These are phyloP conservation scores for Biscogniauxia sp. DNA, from an alignment of 2,329 filamentous ascomycete species.

Conservation along the genomic window DNA sequence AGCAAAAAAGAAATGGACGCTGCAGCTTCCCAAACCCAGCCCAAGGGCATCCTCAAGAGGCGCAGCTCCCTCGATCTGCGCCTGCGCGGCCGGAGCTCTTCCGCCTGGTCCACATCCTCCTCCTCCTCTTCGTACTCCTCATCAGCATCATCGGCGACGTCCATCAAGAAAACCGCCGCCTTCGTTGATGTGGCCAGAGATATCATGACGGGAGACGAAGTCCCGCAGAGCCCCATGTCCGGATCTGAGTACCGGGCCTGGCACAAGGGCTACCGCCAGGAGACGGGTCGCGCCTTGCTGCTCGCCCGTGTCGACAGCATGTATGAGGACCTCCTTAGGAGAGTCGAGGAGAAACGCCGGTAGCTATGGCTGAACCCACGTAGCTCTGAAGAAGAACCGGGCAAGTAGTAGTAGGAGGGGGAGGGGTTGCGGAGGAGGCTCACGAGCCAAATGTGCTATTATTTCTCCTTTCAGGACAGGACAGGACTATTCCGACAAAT, in stretches of 20 bases:
- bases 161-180: slow-evolving; percentile 14
- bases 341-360: slow-evolving; percentile 13
- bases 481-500: not conserved
- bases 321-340: slow-evolving; percentile 21
- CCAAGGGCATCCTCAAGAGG: slow-evolving; percentile 24
- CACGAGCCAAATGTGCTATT: not conserved
- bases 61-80: slow-evolving; percentile 17
- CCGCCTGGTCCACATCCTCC: slow-evolving; percentile 22
- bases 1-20: not conserved
- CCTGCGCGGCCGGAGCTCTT: slow-evolving; percentile 15
- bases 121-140: slow-evolving; percentile 19
- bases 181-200: slow-evolving; percentile 22
- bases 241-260: slow-evolving; percentile 21
- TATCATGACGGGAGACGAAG: slow-evolving; percentile 21
- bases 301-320: slow-evolving; percentile 21
- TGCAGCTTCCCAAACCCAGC: slow-evolving; percentile 4
- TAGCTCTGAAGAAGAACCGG: not conserved
- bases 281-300: slow-evolving; percentile 18
- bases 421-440: too few species aligned
- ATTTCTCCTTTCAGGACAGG: not conserved
- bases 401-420: not conserved
- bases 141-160: not conserved
- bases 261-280: slow-evolving; percentile 22
- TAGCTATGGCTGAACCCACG: not conserved
- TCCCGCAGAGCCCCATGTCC: slow-evolving; percentile 17